Base-by-base conservation (phyloP, 2,329 filamentous ascomycete genomes). In the Cadophora luteo-olivacea region DNA sequence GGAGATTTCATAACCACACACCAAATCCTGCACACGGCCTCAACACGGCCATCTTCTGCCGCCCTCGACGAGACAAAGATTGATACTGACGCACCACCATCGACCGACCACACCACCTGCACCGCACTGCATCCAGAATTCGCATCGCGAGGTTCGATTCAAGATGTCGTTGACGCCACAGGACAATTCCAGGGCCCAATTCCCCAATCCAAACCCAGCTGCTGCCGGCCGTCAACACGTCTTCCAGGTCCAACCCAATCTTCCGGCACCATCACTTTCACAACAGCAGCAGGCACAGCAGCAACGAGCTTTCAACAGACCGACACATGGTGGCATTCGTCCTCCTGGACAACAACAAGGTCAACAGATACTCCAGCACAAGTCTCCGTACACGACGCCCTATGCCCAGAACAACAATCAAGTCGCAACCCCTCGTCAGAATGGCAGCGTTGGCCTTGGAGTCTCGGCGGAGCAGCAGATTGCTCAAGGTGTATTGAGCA, bases 381-480 rank as follows among this genome's bases (percentile, higher is more conserved):
- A 77, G 54, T 75, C 74, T 5, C 73, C 76, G 25, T 77, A 77
- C 66, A 68, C 74, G 9, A 77, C 75, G 6, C 76, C 75, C 41
- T 77, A 77, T 62, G 69, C 75, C 14, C 69, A 72, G n/a, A 74
- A 68, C 65, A 74, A 73, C 69, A 66, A 68, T 19, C 74, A 72
- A 62, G 61, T 69, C 25, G 70, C 66, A 36, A 64, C 70, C 14
- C 62, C 73, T 22, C 68, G 75, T 51, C 73, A 75, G 57, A 75
- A 75, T 73, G 71, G 70, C 33, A 71, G 66, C 57, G 68, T 60
- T 54, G 73, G 71, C 16, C 65, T 60, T 55, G 72, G 71, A 64
- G 72, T 75, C 14, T 77, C 76, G 58, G 76, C 76, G 58, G 76
- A 78, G 64, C 76, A 77, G 68, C 76, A 78, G 70, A 78, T 78